Evolutionary conservation across 305 asterid species (phyloP), one percentile per base, ranked within the genome.

Genomic region (Caryopteris hybrid): DNA sequence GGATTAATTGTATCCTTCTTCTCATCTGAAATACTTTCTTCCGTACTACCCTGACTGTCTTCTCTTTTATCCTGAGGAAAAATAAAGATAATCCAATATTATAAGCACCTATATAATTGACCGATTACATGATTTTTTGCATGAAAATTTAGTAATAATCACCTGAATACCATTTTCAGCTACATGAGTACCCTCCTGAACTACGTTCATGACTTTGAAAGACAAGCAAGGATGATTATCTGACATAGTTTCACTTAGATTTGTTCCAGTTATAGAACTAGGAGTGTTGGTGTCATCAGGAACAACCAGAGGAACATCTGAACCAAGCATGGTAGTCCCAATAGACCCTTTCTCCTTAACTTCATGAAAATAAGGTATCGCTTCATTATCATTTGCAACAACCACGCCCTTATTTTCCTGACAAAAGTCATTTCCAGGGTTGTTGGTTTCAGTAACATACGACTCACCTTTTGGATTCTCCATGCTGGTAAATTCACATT

Each of bases 111-210:
- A n/a, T n/a, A n/a, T n/a, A n/a, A n/a, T n/a, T n/a, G n/a, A n/a
- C 45, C 22, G 13, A 42, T 52, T 54, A n/a, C 33, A 58, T 31
- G 51, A 53, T n/a, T 34, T 46, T 20, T 50, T 66, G 68, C 42
- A 52, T 41, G 69, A 45, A 14, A 34, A 17, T 64, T 50, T 64
- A 56, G 61, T 39, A 21, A 41, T 68, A 66, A 50, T 45, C 61
- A 85, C 89, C 88, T 82, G 75, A 65, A 38, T 60, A 14, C 59
- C 71, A 34, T 68, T 73, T 61, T 52, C 79, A 56, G n/a, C n/a
- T n/a, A n/a, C n/a, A n/a, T n/a, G n/a, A n/a, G n/a, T n/a, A n/a
- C n/a, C n/a, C 47, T 43, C 39, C 34, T 47, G 71, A 27, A 54
- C 64, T 10, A 21, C 10, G 13, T 42, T 67, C 38, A 13, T 16